Conservation (phyloP, 1,284 basidiomycete genomes). For the Trichosporon sp. region DNA sequence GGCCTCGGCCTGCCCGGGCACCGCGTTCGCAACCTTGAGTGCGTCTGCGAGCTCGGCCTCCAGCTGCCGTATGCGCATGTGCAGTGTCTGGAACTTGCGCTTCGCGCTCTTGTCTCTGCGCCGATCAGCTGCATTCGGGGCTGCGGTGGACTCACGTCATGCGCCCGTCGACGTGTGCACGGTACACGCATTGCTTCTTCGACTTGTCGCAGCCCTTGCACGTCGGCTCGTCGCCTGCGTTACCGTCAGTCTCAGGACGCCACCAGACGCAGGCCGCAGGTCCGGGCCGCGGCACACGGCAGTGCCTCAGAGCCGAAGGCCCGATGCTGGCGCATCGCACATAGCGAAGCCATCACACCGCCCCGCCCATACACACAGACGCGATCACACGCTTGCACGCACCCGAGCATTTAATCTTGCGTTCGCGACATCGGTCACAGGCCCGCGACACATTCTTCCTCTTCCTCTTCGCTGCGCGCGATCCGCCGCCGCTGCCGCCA, state of each 20-base stretch:
- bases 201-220: conserved; percentile 5
- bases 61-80: not conserved
- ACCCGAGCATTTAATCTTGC: conserved; percentile 11
- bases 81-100: conserved; percentile 3
- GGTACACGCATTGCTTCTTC: conserved; percentile 3
- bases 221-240: conserved; percentile 5
- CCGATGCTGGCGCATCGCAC: not conserved
- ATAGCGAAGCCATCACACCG: not conserved
- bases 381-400: too few relatives aligned
- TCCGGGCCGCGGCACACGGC: too few relatives aligned
- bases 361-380: too few relatives aligned
- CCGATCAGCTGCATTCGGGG: not conserved
- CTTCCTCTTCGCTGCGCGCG: not conserved
- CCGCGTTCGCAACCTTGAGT: conserved; percentile 2
- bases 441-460: conserved; percentile 8
- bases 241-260: not conserved
- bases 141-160: not conserved
- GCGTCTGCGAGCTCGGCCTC: conserved; percentile 8
- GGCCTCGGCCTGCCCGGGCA: not conserved
- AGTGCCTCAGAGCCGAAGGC: not conserved
- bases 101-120: not conserved
- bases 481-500: not conserved
- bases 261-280: not conserved
- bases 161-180: conserved; percentile 2
- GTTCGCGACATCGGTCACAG: conserved; percentile 9